Evolutionary conservation across 305 asterid genomes (phyloP).

Genomic region (Fraxinus latifolia): DNA sequence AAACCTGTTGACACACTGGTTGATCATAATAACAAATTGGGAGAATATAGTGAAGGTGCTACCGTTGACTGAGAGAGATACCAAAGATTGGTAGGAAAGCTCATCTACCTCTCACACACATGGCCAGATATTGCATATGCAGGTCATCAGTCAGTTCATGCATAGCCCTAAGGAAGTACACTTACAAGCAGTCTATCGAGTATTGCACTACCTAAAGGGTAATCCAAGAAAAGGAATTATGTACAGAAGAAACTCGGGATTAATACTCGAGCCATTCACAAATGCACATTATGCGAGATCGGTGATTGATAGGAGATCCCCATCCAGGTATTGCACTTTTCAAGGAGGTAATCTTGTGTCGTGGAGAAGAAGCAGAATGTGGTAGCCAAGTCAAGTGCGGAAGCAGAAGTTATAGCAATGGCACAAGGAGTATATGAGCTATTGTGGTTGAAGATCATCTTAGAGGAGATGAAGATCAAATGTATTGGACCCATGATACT

Average conservation of each 20-base stretch:
- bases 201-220: background rate
- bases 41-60: background rate
- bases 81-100: background rate
- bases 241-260: background rate
- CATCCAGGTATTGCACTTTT: background rate
- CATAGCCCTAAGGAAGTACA: background rate
- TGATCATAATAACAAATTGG: background rate
- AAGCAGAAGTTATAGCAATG: background rate
- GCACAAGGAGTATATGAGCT: background rate
- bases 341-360: background rate
- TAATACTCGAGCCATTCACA: background rate
- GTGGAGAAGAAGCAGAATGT: background rate
- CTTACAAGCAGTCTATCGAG: background rate
- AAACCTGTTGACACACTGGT: background rate
- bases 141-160: background rate
- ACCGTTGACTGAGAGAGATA: background rate
- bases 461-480: background rate
- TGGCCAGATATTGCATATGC: background rate
- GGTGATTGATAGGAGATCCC: background rate
- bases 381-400: background rate
- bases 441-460: background rate
- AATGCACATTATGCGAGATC: background rate
- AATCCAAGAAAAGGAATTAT: background rate
- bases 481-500: background rate
- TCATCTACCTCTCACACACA: background rate